phyloP scores from a whole-genome alignment of 2,329 filamentous ascomycete species.

The Ambrosiella beaveri region DNA sequence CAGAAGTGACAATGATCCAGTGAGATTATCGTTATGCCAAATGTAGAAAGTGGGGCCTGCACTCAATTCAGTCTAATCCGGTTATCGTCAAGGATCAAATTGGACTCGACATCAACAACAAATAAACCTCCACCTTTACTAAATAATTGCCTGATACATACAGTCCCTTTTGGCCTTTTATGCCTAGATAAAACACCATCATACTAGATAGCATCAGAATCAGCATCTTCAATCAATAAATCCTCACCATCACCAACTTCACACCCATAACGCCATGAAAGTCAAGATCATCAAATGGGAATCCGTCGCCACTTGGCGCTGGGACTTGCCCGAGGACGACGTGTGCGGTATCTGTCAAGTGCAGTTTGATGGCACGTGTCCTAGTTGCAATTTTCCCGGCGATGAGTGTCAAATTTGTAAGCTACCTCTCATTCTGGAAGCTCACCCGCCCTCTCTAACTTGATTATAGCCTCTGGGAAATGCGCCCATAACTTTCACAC shows the following conservation, averaged over 20 bases:
- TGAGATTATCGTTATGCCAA: background rate
- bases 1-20: background rate
- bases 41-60: background rate
- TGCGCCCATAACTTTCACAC: conserved; percentile 98
- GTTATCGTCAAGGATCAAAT: background rate
- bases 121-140: background rate
- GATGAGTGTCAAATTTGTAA: conserved; percentile 84
- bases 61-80: background rate
- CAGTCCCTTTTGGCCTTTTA: too few species aligned
- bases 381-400: conserved; percentile 92
- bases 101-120: background rate
- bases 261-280: conserved; percentile 50
- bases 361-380: conserved; percentile 93
- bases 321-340: conserved; percentile 94
- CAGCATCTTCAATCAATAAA: background rate
- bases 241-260: background rate
- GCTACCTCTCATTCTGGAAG: conserved; percentile 18
- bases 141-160: too few species aligned
- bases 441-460: background rate
- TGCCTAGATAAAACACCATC: too few species aligned
- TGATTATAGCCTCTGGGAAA: conserved; percentile 66
- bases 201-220: too few species aligned
- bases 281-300: conserved; percentile 89
- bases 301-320: conserved; percentile 88
- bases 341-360: conserved; percentile 98